Evolutionary conservation across 23 red algal species (phyloP), one percentile per base, ranked within the genome.

Genomic region (Gracilaria gracilis): DNA sequence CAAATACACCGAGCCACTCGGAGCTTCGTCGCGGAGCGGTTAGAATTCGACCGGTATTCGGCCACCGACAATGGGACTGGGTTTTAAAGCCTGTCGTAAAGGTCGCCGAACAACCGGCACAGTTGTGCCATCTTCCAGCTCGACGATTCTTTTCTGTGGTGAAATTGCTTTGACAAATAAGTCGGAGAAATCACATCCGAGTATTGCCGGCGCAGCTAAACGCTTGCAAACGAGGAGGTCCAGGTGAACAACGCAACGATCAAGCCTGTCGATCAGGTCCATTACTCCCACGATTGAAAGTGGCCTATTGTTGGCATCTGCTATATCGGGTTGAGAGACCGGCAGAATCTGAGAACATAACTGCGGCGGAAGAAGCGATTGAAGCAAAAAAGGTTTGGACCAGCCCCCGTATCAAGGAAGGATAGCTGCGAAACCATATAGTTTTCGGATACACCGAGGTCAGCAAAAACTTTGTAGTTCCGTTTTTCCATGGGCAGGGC

Each of bases 151-250:
- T 9, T 35, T 16, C 25, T 24, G 17, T 2, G 82, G 82, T 21
- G 47, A 3, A 33, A 86, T 86, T 25, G 82, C 61, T 35, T 70
- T 28, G 32, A 86, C 82, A 69, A 51, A 73, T 0, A 3, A 33
- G 28, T 86, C 61, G 61, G 62, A 86, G 54, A 49, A 86, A 12
- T 86, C 82, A 6, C 31, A n/a, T 19, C 82, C 82, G 0, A 51
- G 23, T 13, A 55, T 72, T 2, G 55, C 61, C 9, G 82, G 46
- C 32, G 82, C 62, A 2, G 61, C 61, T 2, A 86, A 46, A 8
- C 17, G 34, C 23, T 86, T 14, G 57, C 82, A 73, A n/a, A 86
- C 38, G 2, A 67, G 46, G 61, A 86, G 50, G 1, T 42, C 46
- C 21, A 86, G 19, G 1, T 24, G 38, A 1, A 53, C 1, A 4